phyloP scores from a whole-genome alignment of 139 green algal species.

The Chlorella ohadii region DNA sequence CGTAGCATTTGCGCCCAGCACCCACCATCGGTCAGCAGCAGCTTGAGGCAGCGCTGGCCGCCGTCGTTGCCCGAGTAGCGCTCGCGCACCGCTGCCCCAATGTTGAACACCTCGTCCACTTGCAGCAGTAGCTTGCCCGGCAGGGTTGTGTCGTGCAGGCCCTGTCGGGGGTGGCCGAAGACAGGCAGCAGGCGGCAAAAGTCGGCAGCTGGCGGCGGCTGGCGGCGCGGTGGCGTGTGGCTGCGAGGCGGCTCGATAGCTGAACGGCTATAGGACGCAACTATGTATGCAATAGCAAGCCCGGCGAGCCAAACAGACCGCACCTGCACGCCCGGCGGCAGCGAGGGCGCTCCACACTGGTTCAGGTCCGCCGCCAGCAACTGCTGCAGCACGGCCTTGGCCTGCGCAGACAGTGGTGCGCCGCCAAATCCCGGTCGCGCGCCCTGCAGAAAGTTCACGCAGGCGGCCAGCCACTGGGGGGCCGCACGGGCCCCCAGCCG shows the following conservation, averaged over 20 bases:
- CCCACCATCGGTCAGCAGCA: constrained; percentile 79
- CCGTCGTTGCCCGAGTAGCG: constrained; percentile 67
- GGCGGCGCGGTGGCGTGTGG: background rate
- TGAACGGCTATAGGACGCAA: no score
- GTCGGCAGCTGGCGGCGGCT: background rate
- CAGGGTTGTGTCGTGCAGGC: constrained; percentile 56
- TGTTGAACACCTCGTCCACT: constrained; percentile 78
- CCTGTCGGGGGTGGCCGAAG: constrained; percentile 40
- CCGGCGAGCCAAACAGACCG: no score
- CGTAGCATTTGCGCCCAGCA: background rate
- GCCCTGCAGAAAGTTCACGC: background rate
- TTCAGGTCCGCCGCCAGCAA: constrained; percentile 23
- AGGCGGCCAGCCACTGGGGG: constrained; percentile 5
- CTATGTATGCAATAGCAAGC: no score
- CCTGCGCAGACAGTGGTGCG: no score
- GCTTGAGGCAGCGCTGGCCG: constrained; percentile 65
- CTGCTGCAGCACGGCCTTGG: constrained; percentile 20
- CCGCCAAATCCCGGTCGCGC: no score
- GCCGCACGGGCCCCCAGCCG: background rate
- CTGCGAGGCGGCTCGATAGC: no score
- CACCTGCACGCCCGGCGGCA: constrained; percentile 26
- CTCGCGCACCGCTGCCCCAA: constrained; percentile 59
- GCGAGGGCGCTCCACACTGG: background rate
- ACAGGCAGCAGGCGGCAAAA: background rate
- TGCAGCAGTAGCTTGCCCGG: constrained; percentile 75